Evolutionary conservation across 208 protist species (phyloP), one percentile per base, ranked within the genome.

Genomic region (Acanthamoeba healyi): DNA sequence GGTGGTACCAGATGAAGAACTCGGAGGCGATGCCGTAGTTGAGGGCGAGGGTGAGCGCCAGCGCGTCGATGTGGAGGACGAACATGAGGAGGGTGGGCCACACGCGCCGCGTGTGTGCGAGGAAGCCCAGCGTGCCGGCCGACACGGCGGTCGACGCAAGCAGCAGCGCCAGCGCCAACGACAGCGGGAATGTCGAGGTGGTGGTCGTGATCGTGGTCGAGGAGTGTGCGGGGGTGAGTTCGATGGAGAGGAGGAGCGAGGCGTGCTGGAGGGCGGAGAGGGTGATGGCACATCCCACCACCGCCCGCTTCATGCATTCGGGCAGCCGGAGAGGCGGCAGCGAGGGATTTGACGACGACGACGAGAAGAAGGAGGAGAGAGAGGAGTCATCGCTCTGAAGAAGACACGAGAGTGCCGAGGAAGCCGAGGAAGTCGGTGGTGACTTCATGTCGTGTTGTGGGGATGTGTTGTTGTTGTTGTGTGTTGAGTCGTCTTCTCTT

Each of bases 1-100:
- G n/a, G 0, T n/a, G 34, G n/a, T 79, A 79, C 70, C 70, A 79
- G 19, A 24, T 24, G 36, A 79, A 79, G 34, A 79, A 79, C 70
- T 79, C 70, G 1, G 70, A 79, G 70, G 70, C 70, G 36, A 79
- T 79, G 70, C 70, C 70, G 70, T 79, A 79, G 70, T 34, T 24
- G 70, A 79, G 32, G 34, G 70, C 38, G 36, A 79, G 70, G 5
- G 70, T 44, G 34, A 79, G 70, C 19, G 70, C 70, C 32, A 79
- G 36, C 9, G 26, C 7, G 38, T 79, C 70, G 70, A 46, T 10
- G 36, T 79, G 70, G 36, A 38, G n/a, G 70, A 36, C 70, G 17
- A 79, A 79, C 22, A 19, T 36, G 19, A 79, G 34, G 14, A 79
- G 34, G 70, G 9, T 79, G 32, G 70, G 32, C 70, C 70, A 79